Evolutionary conservation across 2,329 filamentous ascomycete genomes (phyloP), one percentile per base, ranked within the genome.

Genomic region (Botrytis medusae): DNA sequence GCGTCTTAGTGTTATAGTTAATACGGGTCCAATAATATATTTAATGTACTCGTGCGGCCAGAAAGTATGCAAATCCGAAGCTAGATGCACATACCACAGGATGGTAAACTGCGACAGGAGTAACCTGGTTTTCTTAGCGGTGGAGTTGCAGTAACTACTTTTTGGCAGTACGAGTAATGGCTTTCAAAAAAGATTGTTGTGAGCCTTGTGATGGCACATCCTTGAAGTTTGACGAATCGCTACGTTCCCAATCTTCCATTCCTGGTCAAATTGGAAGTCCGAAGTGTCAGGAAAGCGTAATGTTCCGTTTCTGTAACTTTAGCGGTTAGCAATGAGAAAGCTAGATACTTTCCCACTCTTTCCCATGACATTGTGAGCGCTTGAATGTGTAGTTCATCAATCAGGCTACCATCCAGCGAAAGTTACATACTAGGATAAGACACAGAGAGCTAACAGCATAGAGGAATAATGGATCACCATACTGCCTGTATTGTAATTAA

Each of bases 311-410:
- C 61, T 32, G 44, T 60, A 51, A 42, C 32, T 37, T 12, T 18
- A 34, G 69, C 69, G 69, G 12, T 44, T 57, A 57, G 29, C 18
- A 57, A 8, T 22, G 34, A 57, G 48, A 48, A 68, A 32, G 48
- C 25, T 37, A 71, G 60, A 14, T 32, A 42, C 61, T 44, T 40
- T 54, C 60, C 69, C 57, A 54, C 44, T 29, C 44, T 71, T 51
- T 32, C 54, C 59, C n/a, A 40, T 48, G 42, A 32, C 46, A 42
- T 22, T 51, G 34, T 57, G 34, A 57, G 64, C 64, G 34, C 64
- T 68, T 68, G 64, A 68, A 68, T 34, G 42, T 68, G 34, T 29
- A 57, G 34, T 68, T 29, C 32, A 54, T 54, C 34, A 42, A 54
- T 29, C 34, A 57, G 64, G 64, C 48, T 54, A 6, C 34, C 48